phyloP scores from a whole-genome alignment of 2,329 filamentous ascomycete species.

The Cladophialophora psammophila region DNA sequence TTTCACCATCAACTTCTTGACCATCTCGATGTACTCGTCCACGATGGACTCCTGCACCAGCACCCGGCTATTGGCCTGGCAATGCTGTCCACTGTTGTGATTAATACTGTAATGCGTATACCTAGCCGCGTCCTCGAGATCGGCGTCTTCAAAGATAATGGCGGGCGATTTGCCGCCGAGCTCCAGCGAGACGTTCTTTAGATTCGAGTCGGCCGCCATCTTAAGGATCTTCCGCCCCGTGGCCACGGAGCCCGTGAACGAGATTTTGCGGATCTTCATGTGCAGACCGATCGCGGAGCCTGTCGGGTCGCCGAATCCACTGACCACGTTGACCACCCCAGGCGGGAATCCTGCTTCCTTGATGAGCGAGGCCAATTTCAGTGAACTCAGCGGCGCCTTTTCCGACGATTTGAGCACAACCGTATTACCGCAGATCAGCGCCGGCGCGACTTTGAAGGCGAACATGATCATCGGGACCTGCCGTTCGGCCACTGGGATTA shows the following conservation, averaged over 20 bases:
- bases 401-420: constrained; percentile 57
- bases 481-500: background rate
- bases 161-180: constrained; percentile 48
- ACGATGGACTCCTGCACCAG: constrained; percentile 64
- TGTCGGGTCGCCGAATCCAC: constrained; percentile 58
- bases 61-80: constrained; percentile 61
- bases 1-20: constrained; percentile 53
- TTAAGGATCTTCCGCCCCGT: constrained; percentile 45
- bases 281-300: constrained; percentile 57
- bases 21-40: constrained; percentile 54
- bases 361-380: constrained; percentile 49
- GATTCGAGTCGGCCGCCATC: constrained; percentile 43
- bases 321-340: constrained; percentile 51
- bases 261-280: constrained; percentile 45
- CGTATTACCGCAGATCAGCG: constrained; percentile 55
- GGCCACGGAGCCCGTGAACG: constrained; percentile 45
- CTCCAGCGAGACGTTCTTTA: constrained; percentile 48
- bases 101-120: constrained; percentile 42
- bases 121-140: constrained; percentile 49
- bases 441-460: constrained; percentile 55
- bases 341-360: constrained; percentile 57
- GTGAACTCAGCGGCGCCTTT: constrained; percentile 50
- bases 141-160: constrained; percentile 48
- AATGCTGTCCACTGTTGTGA: constrained; percentile 59
- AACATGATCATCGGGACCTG: constrained; percentile 27